Conservation (phyloP, 2,329 filamentous ascomycete genomes). For the Sarocladiaceae sp. region DNA sequence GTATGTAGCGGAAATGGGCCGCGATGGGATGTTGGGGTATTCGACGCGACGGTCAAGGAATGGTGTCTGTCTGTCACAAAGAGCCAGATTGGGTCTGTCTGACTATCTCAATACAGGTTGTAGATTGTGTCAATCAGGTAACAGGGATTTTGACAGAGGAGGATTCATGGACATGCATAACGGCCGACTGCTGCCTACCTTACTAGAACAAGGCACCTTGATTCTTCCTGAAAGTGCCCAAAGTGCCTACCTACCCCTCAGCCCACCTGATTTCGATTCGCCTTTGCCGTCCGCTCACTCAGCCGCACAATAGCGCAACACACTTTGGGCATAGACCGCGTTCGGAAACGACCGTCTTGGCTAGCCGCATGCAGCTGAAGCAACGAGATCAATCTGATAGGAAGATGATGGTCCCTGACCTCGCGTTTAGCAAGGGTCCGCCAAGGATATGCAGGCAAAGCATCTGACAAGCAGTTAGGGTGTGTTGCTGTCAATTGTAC, state of each 20-base stretch:
- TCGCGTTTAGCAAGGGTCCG: not conserved
- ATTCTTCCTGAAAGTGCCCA: not conserved
- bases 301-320: slow-evolving; percentile 4
- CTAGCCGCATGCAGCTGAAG: not conserved
- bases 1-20: not conserved
- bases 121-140: too few relatives aligned
- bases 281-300: slow-evolving; percentile 1
- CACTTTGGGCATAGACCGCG: slow-evolving; percentile 2
- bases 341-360: not conserved
- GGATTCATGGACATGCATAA: too few relatives aligned
- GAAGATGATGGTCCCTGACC: slow-evolving; percentile 3
- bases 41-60: slow-evolving; percentile 1
- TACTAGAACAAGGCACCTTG: too few relatives aligned
- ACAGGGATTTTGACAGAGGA: too few relatives aligned
- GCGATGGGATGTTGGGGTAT: not conserved
- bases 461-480: not conserved
- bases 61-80: not conserved
- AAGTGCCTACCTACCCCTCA: not conserved
- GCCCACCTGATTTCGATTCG: not conserved
- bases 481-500: not conserved
- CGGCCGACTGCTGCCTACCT: too few relatives aligned
- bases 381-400: not conserved
- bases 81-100: too few relatives aligned
- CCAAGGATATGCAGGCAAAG: slow-evolving; percentile 3
- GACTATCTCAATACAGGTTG: too few relatives aligned